Evolutionary conservation across 2,329 filamentous ascomycete genomes (phyloP).

Genomic region (Neofusicoccum laricinum): DNA sequence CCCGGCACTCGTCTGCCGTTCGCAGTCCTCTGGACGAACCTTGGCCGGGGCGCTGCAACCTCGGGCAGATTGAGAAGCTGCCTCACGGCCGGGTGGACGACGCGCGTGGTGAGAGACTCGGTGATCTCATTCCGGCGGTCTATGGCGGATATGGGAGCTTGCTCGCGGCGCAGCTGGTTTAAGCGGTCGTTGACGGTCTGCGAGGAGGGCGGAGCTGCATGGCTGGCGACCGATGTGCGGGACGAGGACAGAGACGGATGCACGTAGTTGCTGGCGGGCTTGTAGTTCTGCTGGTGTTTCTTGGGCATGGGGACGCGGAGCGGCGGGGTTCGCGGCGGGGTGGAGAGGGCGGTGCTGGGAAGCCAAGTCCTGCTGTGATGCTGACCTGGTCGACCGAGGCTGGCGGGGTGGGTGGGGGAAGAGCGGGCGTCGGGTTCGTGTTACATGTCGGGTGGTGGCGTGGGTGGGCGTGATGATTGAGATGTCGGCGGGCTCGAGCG

Average conservation of each 20-base stretch:
- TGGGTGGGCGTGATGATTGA: not conserved
- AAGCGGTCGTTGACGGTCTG: constrained; percentile 48
- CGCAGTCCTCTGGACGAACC: constrained; percentile 26
- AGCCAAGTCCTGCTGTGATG: not conserved
- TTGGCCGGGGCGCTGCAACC: constrained; percentile 44
- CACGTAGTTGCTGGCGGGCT: constrained; percentile 39
- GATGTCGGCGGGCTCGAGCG: not conserved
- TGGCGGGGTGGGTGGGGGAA: not conserved
- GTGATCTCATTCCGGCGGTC: constrained; percentile 45
- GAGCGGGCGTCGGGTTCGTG: not conserved
- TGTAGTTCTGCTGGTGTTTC: constrained; percentile 43
- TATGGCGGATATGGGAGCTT: constrained; percentile 36
- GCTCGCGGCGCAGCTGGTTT: constrained; percentile 44
- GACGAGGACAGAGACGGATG: constrained; percentile 35
- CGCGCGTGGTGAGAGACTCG: constrained; percentile 39
- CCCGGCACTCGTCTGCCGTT: constrained; percentile 32
- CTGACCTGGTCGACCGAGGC: not conserved
- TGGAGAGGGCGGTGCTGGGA: not conserved
- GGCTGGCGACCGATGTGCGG: constrained; percentile 24
- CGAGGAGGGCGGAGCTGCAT: constrained; percentile 18
- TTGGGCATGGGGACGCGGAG: constrained; percentile 42
- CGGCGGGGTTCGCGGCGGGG: not conserved
- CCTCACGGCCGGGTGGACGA: constrained; percentile 44
- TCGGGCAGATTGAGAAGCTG: constrained; percentile 46
- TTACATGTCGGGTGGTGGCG: constrained; percentile 12